Evolutionary conservation across 2,329 filamentous ascomycete genomes (phyloP).

Genomic region (Neonectria sp.): DNA sequence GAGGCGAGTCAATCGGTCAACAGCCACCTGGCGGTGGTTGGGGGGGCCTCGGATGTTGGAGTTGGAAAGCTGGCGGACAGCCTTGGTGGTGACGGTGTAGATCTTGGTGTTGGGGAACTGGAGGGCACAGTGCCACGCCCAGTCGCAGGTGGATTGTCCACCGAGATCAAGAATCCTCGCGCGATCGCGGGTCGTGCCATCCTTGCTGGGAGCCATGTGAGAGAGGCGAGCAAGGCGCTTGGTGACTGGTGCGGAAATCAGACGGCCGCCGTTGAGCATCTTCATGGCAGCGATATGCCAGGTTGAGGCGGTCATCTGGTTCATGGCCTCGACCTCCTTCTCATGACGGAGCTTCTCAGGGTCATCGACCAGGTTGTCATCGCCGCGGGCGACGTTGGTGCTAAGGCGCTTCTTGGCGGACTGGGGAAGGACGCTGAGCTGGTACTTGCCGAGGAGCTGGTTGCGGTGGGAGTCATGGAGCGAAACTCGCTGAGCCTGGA

Average conservation of each 20-base stretch:
- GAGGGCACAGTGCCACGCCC: slow-evolving; percentile 94
- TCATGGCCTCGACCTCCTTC: slow-evolving; percentile 85
- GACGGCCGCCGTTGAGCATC: slow-evolving; percentile 74
- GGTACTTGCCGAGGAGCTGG: slow-evolving; percentile 88
- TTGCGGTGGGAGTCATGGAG: slow-evolving; percentile 81
- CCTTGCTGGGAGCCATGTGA: slow-evolving; percentile 60
- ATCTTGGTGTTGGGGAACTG: slow-evolving; percentile 89
- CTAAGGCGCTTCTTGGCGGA: slow-evolving; percentile 80
- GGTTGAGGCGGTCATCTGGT: slow-evolving; percentile 74
- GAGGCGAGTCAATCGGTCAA: slow-evolving; percentile 82
- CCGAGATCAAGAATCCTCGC: slow-evolving; percentile 87
- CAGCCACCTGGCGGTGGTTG: slow-evolving; percentile 89
- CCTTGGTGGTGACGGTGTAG: slow-evolving; percentile 87
- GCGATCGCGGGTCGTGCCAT: slow-evolving; percentile 65
- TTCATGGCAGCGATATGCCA: slow-evolving; percentile 76
- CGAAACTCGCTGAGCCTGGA: slow-evolving; percentile 86
- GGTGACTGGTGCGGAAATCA: slow-evolving; percentile 75
- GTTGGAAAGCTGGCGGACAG: slow-evolving; percentile 79
- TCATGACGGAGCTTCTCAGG: slow-evolving; percentile 76
- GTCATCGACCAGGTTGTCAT: slow-evolving; percentile 75
- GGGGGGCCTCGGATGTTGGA: slow-evolving; percentile 84
- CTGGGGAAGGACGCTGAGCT: slow-evolving; percentile 78
- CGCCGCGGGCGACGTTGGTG: slow-evolving; percentile 81
- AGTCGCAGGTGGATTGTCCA: slow-evolving; percentile 88
- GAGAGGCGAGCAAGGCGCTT: slow-evolving; percentile 73